These are phyloP conservation scores for Leccinum variicolor DNA, from an alignment of 768 basidiomycete species.

Conservation along the genomic window DNA sequence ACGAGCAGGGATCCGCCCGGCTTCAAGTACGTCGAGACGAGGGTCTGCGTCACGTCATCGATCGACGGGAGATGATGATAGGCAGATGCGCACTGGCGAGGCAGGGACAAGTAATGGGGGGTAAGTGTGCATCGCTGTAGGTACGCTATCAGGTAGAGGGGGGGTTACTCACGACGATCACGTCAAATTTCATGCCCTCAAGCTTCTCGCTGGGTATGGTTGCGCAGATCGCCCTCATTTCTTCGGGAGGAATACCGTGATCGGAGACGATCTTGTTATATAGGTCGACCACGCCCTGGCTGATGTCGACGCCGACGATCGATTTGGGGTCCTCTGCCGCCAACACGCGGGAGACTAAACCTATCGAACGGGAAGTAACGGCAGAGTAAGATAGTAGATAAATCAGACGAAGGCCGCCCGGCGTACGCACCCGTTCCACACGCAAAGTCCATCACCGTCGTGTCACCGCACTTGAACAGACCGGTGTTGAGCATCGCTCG, in stretches of 20 bases:
- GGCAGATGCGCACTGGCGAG: slow-evolving; percentile 53
- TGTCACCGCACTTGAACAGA: slow-evolving; percentile 51
- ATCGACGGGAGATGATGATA: slow-evolving; percentile 63
- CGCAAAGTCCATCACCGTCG: slow-evolving; percentile 68
- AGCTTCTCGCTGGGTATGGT: slow-evolving; percentile 45
- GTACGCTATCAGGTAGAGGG: not conserved
- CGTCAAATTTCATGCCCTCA: slow-evolving; percentile 58
- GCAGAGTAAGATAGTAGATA: not conserved
- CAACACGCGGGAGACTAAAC: slow-evolving; percentile 59
- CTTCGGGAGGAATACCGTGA: slow-evolving; percentile 60
- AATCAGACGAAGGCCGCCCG: not conserved
- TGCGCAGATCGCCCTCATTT: slow-evolving; percentile 60
- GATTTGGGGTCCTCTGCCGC: slow-evolving; percentile 56
- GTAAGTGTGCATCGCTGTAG: not conserved
- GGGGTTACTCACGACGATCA: slow-evolving; percentile 56
- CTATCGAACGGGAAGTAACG: slow-evolving; percentile 33
- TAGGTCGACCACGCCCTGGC: slow-evolving; percentile 61
- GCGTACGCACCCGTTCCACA: slow-evolving; percentile 58
- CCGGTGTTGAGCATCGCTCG: slow-evolving; percentile 34
- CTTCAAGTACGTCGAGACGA: slow-evolving; percentile 53
- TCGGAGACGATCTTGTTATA: slow-evolving; percentile 57
- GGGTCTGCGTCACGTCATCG: slow-evolving; percentile 44
- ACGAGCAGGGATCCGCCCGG: slow-evolving; percentile 61
- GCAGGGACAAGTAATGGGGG: not conserved
- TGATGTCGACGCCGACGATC: slow-evolving; percentile 75